Evolutionary conservation across 768 basidiomycete species (phyloP), one percentile per base, ranked within the genome.

Genomic region (Amanita inopinata): DNA sequence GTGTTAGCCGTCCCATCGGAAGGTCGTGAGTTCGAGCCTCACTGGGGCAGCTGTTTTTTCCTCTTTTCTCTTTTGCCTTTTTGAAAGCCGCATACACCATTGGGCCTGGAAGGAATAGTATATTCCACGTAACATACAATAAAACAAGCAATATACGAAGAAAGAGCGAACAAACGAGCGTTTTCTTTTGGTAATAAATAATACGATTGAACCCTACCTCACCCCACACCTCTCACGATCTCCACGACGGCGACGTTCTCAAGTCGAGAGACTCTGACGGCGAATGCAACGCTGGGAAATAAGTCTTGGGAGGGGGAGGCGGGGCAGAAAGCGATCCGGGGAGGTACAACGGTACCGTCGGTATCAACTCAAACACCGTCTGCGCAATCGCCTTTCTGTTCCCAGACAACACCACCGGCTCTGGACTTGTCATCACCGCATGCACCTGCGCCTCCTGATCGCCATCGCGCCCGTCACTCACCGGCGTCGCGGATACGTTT

Each of bases 401-500:
- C 40, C 57, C 53, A 0, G 61, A 62, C 15, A 59, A 58, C 7
- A 61, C 63, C 15, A 69, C 55, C 24, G 62, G 60, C 2, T 61
- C 56, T 0, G 76, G 66, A 20, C 69, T 71, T 1, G 64, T 63
- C 82, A 90, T 90, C 19, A 91, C 88, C 5, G 80, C 86, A 49
- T 94, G 91, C 11, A 94, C 81, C 23, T 81, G 77, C 2, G 88
- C 78, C 49, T 93, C 89, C 52, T 85, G 83, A 3, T 68, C 41
- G 14, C 41, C 20, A 20, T 45, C 31, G 8, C 27, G 30, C 15
- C 30, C 44, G 12, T 45, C 44, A 14, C 6, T 17, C 14, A 24
- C 32, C 4, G 44, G 44, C 7, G 44, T 34, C 4, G 38, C 31
- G 12, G 30, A 18, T 3, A 39, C 38, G 17, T 40, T 39, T 17